Evolutionary conservation across 208 protist genomes (phyloP), one percentile per base, ranked within the genome.

Genomic region (Trypanosoma caninum): DNA sequence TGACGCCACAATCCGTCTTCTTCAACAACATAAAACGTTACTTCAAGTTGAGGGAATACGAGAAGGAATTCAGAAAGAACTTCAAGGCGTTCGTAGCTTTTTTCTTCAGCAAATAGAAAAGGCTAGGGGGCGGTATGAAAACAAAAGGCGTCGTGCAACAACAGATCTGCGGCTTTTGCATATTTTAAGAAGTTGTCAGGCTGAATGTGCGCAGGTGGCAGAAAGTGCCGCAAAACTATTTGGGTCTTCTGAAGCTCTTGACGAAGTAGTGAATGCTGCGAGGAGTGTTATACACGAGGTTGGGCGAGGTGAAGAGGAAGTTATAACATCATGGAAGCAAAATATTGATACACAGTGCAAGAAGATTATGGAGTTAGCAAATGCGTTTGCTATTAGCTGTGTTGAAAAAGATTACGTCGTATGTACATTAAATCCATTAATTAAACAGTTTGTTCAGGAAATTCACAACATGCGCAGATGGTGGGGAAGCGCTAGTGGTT

Each of bases 381-480:
- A 87, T 45, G 79, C 72, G 7, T 67, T 84, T 16, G 66, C 80
- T 13, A 62, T 87, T 20, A 51, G 65, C 30, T 11, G 50, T 13
- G 50, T 74, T 20, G 58, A 71, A 20, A 68, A 65, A 10, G 55
- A 82, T 25, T 55, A 81, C 22, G 73, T 94, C 40, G 60, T 48
- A 35, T 95, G 89, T 72, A 62, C 48, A 4, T 52, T 91, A 22
- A 70, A 91, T 54, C 59, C 67, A 18, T 59, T 59, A 14, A 47
- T 95, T 28, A 64, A 60, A 25, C 78, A 89, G 65, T 83, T 89
- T 47, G 22, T 88, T 40, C 69, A 81, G 23, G 89, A 95, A 53
- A 76, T 87, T 42, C 78, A 76, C 42, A 84, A 80, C 47, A 59
- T 87, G 20, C 82, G 77, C 22, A 70, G 72, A 27, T 93, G 78